Evolutionary conservation across 106 monocot genomes (phyloP), one percentile per base, ranked within the genome.

Genomic region (Acorus gramineus): DNA sequence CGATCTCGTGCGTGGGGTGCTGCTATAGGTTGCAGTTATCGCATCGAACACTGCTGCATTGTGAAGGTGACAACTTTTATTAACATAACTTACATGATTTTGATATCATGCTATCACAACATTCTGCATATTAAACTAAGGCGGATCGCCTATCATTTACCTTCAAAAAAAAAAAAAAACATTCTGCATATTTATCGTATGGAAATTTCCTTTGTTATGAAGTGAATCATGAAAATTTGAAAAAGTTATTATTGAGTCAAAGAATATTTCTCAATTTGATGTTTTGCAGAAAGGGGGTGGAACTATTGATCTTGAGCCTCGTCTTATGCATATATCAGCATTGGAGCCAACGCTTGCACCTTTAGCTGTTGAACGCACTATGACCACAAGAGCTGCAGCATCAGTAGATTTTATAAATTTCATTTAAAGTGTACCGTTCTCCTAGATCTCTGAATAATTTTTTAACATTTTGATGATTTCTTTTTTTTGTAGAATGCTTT

Each of bases 1-100:
- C 89, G 89, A 42, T 93, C 93, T 67, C 89, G 93, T 67, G 80
- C 93, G 55, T 93, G 93, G 93, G 89, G 85, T 3, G 85, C 85
- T 46, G 83, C 86, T 47, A 83, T 89, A 56, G 76, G 78, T 67
- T 93, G 93, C 65, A 93, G 93, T 65, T 93, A 74, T 79, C 74
- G 74, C 14, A 64, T 93, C 61, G 93, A 83, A 61, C 79, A 67
- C 14, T 89, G 85, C 63, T 93, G 83, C 75, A 83, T 93, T 73
- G 81, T 85, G 48, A 89, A 93, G 89, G 93, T 85, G 74, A 53
- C 46, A 64, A 28, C 28, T 28, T 28, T 28, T 1, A 28, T 28
- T 28, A 28, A 1, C 28, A 28, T 28, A 28, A 28, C 1, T 28
- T 1, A 28, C 28, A 28, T 28, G 28, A 28, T 28, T 28, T 28